These are phyloP conservation scores for Candida sp. DNA, from an alignment of 1,139 yeast species.

Conservation along the genomic window DNA sequence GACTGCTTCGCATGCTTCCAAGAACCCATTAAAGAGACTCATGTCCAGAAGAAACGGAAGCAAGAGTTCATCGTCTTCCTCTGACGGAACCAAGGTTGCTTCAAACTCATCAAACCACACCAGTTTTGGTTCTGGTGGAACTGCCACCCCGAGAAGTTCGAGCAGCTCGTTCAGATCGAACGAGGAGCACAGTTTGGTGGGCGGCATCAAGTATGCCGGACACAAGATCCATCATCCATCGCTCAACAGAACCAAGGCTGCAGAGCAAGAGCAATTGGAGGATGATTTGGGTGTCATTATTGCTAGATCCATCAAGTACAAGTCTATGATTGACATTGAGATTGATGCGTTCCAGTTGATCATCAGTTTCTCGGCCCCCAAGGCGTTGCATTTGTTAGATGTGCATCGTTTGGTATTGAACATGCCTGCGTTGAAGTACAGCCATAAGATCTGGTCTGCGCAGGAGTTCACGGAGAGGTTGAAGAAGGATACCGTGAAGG, in stretches of 20 bases:
- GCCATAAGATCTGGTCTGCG: conserved; percentile 77
- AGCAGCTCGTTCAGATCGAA: not conserved
- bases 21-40: conserved; percentile 20
- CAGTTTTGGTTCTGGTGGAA: no score
- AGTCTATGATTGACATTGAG: conserved; percentile 64
- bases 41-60: conserved; percentile 11
- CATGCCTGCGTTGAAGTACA: conserved; percentile 68
- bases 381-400: conserved; percentile 67
- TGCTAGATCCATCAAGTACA: conserved; percentile 64
- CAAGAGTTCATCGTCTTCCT: no score
- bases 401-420: conserved; percentile 69
- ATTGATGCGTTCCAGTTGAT: conserved; percentile 58
- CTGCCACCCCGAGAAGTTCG: conserved; percentile 1
- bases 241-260: not conserved
- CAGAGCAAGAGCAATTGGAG: conserved; percentile 13
- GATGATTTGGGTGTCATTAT: conserved; percentile 25
- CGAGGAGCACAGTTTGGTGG: conserved; percentile 1
- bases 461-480: conserved; percentile 70
- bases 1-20: no score
- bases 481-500: conserved; percentile 69
- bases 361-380: conserved; percentile 80
- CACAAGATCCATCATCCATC: not conserved
- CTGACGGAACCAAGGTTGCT: not conserved
- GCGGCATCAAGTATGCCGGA: conserved; percentile 19
- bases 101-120: not conserved